Conservation (phyloP, 331 rosid species). For the Erythrophleum ivorense region DNA sequence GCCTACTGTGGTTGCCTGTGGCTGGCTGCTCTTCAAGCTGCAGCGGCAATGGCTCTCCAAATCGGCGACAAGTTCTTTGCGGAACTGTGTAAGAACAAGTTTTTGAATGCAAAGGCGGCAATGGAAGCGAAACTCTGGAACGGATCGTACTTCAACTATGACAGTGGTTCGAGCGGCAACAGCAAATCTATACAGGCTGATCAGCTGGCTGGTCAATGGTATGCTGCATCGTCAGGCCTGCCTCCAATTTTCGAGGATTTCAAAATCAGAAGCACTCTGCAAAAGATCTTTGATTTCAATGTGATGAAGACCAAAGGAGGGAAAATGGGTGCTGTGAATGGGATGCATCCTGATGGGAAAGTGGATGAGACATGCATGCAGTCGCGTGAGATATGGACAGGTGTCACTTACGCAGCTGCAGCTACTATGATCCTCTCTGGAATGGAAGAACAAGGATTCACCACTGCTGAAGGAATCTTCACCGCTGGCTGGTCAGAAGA, state of each 20-base stretch:
- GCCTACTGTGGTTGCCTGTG: conserved; percentile 90
- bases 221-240: conserved; percentile 89
- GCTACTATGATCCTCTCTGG: conserved; percentile 91
- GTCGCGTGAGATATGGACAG: conserved; percentile 92
- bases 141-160: conserved; percentile 88
- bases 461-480: conserved; percentile 86
- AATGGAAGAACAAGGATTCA: conserved; percentile 87
- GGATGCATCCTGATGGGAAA: too few species aligned
- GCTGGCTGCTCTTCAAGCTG: conserved; percentile 95
- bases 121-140: conserved; percentile 84
- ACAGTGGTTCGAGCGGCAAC: conserved; percentile 84
- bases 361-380: conserved; percentile 92
- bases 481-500: conserved; percentile 92
- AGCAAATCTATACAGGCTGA: conserved; percentile 94
- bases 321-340: too few species aligned
- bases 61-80: conserved; percentile 81
- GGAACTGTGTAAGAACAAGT: conserved; percentile 80
- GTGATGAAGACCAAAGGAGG: too few species aligned
- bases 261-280: conserved; percentile 74
- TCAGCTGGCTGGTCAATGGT: too few species aligned
- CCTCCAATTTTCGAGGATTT: conserved; percentile 79
- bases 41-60: too few species aligned
- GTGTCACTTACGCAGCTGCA: conserved; percentile 90
- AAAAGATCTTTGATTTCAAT: conserved; percentile 68
- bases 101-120: conserved; percentile 78